Conservation (phyloP, 2,329 filamentous ascomycete genomes). For the Magnaporthiopsis rhizophila region DNA sequence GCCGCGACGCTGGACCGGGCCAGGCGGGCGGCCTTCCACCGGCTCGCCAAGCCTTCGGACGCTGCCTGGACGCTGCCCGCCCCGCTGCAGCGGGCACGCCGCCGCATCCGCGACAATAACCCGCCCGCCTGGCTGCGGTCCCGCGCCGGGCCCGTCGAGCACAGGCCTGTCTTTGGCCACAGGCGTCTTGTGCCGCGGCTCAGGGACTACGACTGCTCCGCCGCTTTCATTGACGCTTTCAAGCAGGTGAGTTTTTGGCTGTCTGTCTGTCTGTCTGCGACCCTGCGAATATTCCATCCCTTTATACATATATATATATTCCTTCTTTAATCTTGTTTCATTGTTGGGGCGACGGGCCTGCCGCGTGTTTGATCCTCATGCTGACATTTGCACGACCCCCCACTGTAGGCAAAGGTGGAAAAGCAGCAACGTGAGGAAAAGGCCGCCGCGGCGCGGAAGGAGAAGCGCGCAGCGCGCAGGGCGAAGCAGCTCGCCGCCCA, state of each 20-base stretch:
- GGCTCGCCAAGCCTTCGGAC: constrained; percentile 9
- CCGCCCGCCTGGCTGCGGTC: background rate
- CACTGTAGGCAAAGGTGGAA: too few relatives aligned
- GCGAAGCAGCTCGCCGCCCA: too few relatives aligned
- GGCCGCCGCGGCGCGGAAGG: too few relatives aligned
- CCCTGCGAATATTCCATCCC: too few relatives aligned
- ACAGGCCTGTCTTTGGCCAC: background rate
- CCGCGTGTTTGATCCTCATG: too few relatives aligned
- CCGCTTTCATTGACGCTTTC: background rate
- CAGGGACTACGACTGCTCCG: background rate
- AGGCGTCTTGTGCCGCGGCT: background rate
- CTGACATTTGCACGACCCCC: too few relatives aligned
- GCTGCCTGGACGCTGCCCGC: constrained; percentile 11
- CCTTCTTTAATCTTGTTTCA: too few relatives aligned
- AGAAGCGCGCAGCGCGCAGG: too few relatives aligned
- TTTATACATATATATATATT: too few relatives aligned
- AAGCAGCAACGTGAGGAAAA: too few relatives aligned
- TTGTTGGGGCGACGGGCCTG: too few relatives aligned
- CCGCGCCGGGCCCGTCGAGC: background rate
- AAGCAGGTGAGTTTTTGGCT: background rate
- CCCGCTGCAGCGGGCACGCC: background rate
- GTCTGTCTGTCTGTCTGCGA: background rate
- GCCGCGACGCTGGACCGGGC: constrained; percentile 13
- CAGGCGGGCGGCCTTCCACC: constrained; percentile 13
- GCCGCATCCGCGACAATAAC: constrained; percentile 3